Evolutionary conservation across 306 rosid species (phyloP).

Genomic region (Castanea mollissima): DNA sequence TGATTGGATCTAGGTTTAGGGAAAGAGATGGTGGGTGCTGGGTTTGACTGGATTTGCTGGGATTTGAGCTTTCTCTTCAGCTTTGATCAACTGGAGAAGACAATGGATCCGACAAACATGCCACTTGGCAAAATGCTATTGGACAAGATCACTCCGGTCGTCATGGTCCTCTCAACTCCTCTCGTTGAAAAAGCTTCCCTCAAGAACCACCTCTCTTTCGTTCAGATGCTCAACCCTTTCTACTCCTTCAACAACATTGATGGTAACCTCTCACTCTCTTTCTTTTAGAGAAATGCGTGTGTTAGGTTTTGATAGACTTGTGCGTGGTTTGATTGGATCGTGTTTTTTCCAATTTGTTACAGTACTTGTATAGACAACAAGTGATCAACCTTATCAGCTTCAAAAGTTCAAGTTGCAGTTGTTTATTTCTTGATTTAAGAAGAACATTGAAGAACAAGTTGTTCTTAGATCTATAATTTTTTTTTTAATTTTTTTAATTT

Average conservation of each 20-base stretch:
- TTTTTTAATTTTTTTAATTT: too few species aligned
- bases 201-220: conserved; percentile 70
- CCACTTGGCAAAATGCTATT: conserved; percentile 80
- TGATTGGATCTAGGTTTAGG: too few species aligned
- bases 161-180: conserved; percentile 83
- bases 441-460: too few species aligned
- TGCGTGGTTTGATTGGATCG: conserved; percentile 1
- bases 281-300: not conserved
- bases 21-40: too few species aligned
- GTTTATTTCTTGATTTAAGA: conserved; percentile 6
- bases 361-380: conserved; percentile 94
- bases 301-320: not conserved
- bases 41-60: too few species aligned
- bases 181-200: conserved; percentile 77
- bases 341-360: conserved; percentile 19
- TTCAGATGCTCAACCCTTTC: conserved; percentile 81
- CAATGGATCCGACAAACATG: conserved; percentile 77
- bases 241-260: conserved; percentile 84
- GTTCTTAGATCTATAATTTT: too few species aligned
- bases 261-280: conserved; percentile 41
- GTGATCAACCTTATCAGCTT: conserved; percentile 90
- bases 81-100: not conserved
- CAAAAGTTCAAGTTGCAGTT: conserved; percentile 79
- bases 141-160: conserved; percentile 92
- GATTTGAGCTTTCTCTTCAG: too few species aligned